These are phyloP conservation scores for Phytophthora pluvialis DNA, from an alignment of 352 stramenopile genomes.

Conservation along the genomic window DNA sequence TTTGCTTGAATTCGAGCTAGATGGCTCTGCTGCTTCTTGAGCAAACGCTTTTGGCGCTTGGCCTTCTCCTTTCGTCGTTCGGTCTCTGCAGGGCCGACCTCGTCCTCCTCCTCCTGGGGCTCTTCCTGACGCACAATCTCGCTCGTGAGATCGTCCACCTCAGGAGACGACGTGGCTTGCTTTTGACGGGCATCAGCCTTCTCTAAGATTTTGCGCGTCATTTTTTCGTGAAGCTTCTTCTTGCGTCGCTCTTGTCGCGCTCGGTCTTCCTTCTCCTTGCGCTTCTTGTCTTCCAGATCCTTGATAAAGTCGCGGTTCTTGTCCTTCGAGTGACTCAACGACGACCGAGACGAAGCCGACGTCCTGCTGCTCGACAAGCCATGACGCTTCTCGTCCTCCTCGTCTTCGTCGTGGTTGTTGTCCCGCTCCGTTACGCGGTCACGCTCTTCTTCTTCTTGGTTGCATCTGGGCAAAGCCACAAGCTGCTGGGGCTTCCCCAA, in stretches of 20 bases:
- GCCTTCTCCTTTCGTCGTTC: conserved; percentile 44
- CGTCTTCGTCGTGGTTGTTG: conserved; percentile 28
- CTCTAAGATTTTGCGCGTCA: conserved; percentile 57
- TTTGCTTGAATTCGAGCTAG: conserved; percentile 60
- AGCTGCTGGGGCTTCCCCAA: conserved; percentile 42
- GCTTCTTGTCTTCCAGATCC: conserved; percentile 76
- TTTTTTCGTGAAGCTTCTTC: conserved; percentile 68
- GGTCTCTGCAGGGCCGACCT: conserved; percentile 18
- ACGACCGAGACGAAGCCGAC: conserved; percentile 24
- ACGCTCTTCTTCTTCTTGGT: conserved; percentile 51
- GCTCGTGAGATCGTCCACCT: conserved; percentile 27
- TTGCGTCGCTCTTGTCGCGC: conserved; percentile 51
- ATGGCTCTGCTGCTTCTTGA: conserved; percentile 66
- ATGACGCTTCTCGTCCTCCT: conserved; percentile 31
- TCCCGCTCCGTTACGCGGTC: conserved; percentile 7
- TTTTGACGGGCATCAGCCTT: conserved; percentile 47
- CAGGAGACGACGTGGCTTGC: conserved; percentile 19
- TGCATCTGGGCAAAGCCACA: conserved; percentile 25
- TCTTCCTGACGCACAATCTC: conserved; percentile 15
- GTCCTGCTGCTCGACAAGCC: conserved; percentile 24
- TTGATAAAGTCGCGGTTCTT: conserved; percentile 79
- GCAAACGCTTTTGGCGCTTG: conserved; percentile 51
- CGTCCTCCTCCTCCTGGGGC: conserved; percentile 27
- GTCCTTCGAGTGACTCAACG: conserved; percentile 24
- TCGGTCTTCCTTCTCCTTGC: conserved; percentile 63